A percentile compares a stretch with the other conserved stretches of the same genome.
These are phyloP conservation scores for Cruciata laevipes DNA, from an alignment of 257 asterid genomes.

Conservation along the genomic window DNA sequence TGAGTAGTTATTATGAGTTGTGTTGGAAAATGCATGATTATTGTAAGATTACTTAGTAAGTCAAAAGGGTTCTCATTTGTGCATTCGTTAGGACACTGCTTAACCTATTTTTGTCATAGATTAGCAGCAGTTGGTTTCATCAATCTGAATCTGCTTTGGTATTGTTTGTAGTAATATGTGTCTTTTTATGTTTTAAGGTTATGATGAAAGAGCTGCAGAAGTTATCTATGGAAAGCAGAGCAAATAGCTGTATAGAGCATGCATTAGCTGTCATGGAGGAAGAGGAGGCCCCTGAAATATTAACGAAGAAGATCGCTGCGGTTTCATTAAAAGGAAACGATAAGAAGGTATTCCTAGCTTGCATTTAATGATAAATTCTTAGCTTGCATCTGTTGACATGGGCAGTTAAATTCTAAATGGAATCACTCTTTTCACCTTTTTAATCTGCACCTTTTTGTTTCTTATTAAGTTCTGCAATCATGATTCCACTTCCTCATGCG, in stretches of 20 bases:
- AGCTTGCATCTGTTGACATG: constrained; percentile 30
- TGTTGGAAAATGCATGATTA: neutral
- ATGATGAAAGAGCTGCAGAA: constrained; percentile 56
- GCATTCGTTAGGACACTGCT: neutral
- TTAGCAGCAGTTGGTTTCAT: neutral
- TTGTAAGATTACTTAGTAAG: neutral
- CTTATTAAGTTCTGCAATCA: neutral
- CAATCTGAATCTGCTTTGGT: neutral
- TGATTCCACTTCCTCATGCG: neutral
- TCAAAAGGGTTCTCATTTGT: neutral
- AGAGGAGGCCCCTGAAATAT: constrained; percentile 81
- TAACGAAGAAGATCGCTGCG: constrained; percentile 58
- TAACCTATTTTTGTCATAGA: neutral
- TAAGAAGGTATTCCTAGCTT: constrained; percentile 54
- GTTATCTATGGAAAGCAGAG: constrained; percentile 57
- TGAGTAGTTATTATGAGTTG: neutral
- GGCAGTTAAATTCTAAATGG: neutral
- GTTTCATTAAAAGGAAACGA: constrained; percentile 63
- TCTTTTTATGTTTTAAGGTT: constrained; percentile 30
- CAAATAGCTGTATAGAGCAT: constrained; percentile 82
- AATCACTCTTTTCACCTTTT: neutral
- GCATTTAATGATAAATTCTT: constrained; percentile 46
- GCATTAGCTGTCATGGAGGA: constrained; percentile 86
- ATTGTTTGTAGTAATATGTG: constrained; percentile 2
- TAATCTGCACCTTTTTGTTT: neutral